Conservation (phyloP, 495 filamentous ascomycete genomes). For the Cercophora scortea region DNA sequence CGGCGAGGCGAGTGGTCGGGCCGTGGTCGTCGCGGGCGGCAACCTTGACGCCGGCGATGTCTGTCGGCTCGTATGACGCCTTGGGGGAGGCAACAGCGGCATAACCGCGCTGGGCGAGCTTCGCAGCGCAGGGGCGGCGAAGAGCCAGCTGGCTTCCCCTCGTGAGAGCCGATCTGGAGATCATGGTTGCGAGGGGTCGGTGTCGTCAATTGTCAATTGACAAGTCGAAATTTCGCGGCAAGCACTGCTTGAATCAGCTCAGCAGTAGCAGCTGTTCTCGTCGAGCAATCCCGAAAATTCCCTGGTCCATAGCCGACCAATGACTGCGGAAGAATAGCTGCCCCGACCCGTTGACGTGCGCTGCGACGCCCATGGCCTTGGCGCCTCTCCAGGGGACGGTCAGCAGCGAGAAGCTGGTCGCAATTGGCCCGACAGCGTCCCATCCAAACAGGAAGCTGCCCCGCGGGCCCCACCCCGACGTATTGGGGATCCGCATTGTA, state of each 20-base stretch:
- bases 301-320: conserved; percentile 18
- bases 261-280: conserved; percentile 17
- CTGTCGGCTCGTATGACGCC: conserved; percentile 81
- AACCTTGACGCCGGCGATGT: conserved; percentile 80
- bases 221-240: conserved; percentile 21
- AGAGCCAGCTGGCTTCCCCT: conserved; percentile 71
- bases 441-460: background rate
- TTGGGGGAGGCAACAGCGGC: conserved; percentile 68
- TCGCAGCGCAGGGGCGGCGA: conserved; percentile 53
- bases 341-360: conserved; percentile 10
- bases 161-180: conserved; percentile 73
- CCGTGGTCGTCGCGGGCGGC: conserved; percentile 81
- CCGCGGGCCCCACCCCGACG: too few species aligned
- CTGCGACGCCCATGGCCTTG: too few species aligned
- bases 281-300: conserved; percentile 27
- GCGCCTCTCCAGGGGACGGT: background rate
- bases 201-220: conserved; percentile 40
- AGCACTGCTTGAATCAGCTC: conserved; percentile 9
- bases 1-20: conserved; percentile 78
- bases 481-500: too few species aligned
- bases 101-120: conserved; percentile 55
- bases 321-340: conserved; percentile 23
- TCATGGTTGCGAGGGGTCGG: conserved; percentile 57
- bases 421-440: conserved; percentile 10
- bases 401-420: conserved; percentile 7